phyloP scores from a whole-genome alignment of 176 grass and related monocot species.

The Oryza meyeriana region DNA sequence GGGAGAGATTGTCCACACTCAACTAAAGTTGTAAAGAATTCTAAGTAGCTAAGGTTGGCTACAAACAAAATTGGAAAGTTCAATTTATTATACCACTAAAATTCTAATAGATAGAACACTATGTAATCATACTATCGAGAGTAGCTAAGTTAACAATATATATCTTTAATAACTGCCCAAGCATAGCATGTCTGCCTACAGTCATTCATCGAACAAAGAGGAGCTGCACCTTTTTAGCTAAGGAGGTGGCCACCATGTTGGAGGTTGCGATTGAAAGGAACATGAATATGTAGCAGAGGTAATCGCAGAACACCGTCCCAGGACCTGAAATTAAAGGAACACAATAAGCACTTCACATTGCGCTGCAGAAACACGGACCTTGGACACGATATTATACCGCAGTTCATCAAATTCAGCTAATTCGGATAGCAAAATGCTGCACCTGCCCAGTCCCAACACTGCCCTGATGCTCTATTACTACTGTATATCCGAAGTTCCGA shows the following conservation, averaged over 20 bases:
- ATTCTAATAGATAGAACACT: no score
- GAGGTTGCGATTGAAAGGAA: conserved; percentile 89
- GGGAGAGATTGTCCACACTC: background rate
- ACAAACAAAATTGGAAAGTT: no score
- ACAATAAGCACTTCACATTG: background rate
- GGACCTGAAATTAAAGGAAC: conserved; percentile 48
- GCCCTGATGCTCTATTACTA: no score
- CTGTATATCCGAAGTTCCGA: background rate
- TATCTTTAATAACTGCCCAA: background rate
- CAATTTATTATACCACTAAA: no score
- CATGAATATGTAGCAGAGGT: conserved; percentile 93
- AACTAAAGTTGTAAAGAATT: background rate
- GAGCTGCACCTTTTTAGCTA: conserved; percentile 75
- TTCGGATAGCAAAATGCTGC: background rate
- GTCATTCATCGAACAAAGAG: background rate
- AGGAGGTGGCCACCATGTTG: conserved; percentile 94
- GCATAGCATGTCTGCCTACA: background rate
- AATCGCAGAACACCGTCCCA: conserved; percentile 92
- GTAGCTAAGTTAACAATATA: background rate
- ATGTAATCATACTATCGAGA: background rate
- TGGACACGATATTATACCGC: background rate
- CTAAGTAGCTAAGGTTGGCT: background rate
- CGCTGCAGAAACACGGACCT: background rate
- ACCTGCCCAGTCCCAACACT: no score
- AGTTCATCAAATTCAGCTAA: background rate